Evolutionary conservation across 768 basidiomycete species (phyloP).

Genomic region (Russula ochroleuca): DNA sequence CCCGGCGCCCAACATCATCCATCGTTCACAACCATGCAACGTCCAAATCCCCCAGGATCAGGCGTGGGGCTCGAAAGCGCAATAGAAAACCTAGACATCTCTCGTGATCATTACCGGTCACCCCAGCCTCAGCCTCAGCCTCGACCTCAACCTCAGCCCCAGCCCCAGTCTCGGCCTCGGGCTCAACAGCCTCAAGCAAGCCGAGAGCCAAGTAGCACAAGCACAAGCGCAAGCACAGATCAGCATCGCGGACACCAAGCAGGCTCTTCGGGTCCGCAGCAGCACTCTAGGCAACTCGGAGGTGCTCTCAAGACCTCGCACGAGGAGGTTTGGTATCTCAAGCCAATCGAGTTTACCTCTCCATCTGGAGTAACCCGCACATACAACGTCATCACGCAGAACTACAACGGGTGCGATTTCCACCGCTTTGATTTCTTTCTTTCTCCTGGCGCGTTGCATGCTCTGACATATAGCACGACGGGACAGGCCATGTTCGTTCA

Average conservation of each 20-base stretch:
- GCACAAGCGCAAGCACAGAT: not conserved
- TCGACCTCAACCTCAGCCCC: not conserved
- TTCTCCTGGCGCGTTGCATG: not conserved
- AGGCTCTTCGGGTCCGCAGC: not conserved
- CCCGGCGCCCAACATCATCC: not conserved
- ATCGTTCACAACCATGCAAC: not conserved
- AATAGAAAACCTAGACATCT: not conserved
- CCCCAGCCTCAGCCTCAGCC: not conserved
- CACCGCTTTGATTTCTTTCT: not conserved
- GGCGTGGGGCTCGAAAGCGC: not conserved
- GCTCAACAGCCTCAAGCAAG: not conserved
- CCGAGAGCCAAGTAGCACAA: not conserved
- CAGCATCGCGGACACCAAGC: not conserved
- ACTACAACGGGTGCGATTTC: conserved; percentile 68
- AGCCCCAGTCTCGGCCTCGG: not conserved
- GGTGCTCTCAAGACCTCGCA: conserved; percentile 23
- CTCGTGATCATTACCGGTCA: not conserved
- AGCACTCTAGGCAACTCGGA: not conserved
- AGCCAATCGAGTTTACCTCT: conserved; percentile 52
- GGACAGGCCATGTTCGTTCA: conserved; percentile 77
- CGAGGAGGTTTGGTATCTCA: conserved; percentile 74
- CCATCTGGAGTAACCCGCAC: conserved; percentile 31
- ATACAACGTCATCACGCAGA: conserved; percentile 72
- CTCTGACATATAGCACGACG: conserved; percentile 8
- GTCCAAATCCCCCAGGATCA: not conserved